Conservation (phyloP, 352 stramenopile species). For the Lagenidium sp. region DNA sequence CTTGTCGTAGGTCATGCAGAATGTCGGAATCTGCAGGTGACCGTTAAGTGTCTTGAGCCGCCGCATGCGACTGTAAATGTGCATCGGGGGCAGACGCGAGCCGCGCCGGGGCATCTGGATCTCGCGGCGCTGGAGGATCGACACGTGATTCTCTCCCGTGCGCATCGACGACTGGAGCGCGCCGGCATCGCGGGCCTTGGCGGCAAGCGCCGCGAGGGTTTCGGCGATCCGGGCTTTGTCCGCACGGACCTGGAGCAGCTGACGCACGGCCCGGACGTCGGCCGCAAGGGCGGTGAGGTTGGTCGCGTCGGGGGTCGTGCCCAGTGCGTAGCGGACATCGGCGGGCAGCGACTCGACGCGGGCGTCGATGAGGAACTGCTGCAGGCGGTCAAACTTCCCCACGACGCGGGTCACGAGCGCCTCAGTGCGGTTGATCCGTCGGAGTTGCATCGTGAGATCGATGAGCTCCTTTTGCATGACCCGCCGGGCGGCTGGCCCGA, state of each 20-base stretch:
- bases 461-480: conserved; percentile 53
- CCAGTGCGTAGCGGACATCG: conserved; percentile 33
- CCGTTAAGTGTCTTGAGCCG: conserved; percentile 86
- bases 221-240: conserved; percentile 23
- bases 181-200: conserved; percentile 23
- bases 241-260: conserved; percentile 60
- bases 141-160: conserved; percentile 50
- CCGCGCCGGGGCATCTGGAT: conserved; percentile 21
- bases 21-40: conserved; percentile 92
- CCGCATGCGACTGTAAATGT: conserved; percentile 73
- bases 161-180: conserved; percentile 38
- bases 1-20: conserved; percentile 95
- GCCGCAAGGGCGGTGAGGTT: conserved; percentile 48
- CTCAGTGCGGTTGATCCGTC: conserved; percentile 37
- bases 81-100: conserved; percentile 29
- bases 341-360: conserved; percentile 42
- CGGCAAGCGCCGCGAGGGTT: conserved; percentile 23
- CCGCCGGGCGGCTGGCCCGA: conserved; percentile 29
- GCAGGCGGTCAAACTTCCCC: conserved; percentile 58
- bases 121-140: conserved; percentile 40
- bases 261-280: conserved; percentile 61
- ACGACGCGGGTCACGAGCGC: conserved; percentile 55
- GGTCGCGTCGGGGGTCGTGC: conserved; percentile 11
- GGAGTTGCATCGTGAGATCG: conserved; percentile 24
- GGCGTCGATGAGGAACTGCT: conserved; percentile 34